A percentile compares a stretch with the other conserved stretches of the same genome.
These are phyloP conservation scores for Eleusine coracana DNA, from an alignment of 176 grass and related monocot genomes.

Conservation along the genomic window DNA sequence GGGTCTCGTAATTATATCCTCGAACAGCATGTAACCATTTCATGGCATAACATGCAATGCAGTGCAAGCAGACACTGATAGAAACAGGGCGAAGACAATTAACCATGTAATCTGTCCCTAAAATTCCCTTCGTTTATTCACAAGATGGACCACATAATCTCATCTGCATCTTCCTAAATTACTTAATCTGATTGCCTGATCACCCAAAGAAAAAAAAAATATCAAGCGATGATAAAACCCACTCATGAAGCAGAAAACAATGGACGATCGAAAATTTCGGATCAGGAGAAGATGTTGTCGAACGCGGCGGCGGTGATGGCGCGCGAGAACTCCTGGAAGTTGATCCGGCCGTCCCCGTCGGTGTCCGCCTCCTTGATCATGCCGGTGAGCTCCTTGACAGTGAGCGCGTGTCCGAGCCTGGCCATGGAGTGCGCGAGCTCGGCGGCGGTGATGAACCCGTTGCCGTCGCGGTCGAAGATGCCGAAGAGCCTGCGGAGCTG, in stretches of 20 bases:
- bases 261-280: not conserved
- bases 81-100: not conserved
- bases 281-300: constrained; percentile 81
- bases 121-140: constrained; percentile 38
- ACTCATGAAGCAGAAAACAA: not conserved
- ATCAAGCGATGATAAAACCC: not conserved
- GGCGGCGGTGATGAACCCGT: constrained; percentile 96
- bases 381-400: constrained; percentile 84
- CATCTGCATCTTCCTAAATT: constrained; percentile 39
- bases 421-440: constrained; percentile 98
- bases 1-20: not conserved
- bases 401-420: constrained; percentile 79
- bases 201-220: not conserved
- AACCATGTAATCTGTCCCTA: constrained; percentile 1
- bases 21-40: not conserved
- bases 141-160: constrained; percentile 12
- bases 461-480: constrained; percentile 89
- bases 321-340: constrained; percentile 84
- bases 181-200: constrained; percentile 7
- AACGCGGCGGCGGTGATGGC: constrained; percentile 88
- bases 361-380: constrained; percentile 98
- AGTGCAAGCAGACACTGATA: not conserved
- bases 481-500: constrained; percentile 70
- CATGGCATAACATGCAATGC: not conserved
- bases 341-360: constrained; percentile 83